Percentiles rank a stretch among this genome's conserved stretches.
These are phyloP conservation scores for Pseudocercospora eumusae DNA, from an alignment of 2,329 filamentous ascomycete genomes.

Conservation along the genomic window DNA sequence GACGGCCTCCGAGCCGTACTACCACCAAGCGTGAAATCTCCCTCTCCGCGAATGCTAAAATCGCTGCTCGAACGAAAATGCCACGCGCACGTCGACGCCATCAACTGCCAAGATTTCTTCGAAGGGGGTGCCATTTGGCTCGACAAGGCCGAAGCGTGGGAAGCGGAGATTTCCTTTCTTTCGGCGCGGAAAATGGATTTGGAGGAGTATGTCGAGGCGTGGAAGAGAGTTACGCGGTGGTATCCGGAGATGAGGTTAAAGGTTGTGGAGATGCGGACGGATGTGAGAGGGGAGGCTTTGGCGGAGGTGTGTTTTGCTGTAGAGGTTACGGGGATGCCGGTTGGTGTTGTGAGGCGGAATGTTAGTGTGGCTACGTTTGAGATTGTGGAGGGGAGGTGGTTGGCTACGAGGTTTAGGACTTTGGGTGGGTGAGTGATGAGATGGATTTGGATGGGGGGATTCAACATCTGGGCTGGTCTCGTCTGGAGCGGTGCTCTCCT, in stretches of 20 bases:
- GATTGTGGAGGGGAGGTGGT: constrained; percentile 17
- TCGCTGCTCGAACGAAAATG: constrained; percentile 17
- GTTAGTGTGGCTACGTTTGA: constrained; percentile 16
- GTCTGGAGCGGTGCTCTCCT: too few relatives aligned
- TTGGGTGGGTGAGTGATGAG: background rate
- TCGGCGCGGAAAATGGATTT: constrained; percentile 3
- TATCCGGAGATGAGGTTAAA: constrained; percentile 16
- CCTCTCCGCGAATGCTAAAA: constrained; percentile 11
- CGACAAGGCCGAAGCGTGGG: constrained; percentile 12
- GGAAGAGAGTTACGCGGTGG: constrained; percentile 13
- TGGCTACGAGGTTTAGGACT: constrained; percentile 21
- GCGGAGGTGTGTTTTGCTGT: constrained; percentile 9
- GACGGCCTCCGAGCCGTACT: constrained; percentile 12
- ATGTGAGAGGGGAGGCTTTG: background rate
- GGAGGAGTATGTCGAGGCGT: constrained; percentile 14
- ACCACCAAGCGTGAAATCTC: constrained; percentile 1
- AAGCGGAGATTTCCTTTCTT: constrained; percentile 16
- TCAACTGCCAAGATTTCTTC: constrained; percentile 17
- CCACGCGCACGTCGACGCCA: constrained; percentile 13
- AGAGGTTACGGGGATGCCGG: constrained; percentile 17
- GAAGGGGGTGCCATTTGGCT: constrained; percentile 15
- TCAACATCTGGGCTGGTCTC: background rate
- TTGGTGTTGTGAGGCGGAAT: constrained; percentile 10
- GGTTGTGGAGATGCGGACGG: constrained; percentile 11
- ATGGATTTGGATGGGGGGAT: background rate